Evolutionary conservation across 2,329 filamentous ascomycete genomes (phyloP), one percentile per base, ranked within the genome.

Genomic region (Ophiosphaerella narmari): DNA sequence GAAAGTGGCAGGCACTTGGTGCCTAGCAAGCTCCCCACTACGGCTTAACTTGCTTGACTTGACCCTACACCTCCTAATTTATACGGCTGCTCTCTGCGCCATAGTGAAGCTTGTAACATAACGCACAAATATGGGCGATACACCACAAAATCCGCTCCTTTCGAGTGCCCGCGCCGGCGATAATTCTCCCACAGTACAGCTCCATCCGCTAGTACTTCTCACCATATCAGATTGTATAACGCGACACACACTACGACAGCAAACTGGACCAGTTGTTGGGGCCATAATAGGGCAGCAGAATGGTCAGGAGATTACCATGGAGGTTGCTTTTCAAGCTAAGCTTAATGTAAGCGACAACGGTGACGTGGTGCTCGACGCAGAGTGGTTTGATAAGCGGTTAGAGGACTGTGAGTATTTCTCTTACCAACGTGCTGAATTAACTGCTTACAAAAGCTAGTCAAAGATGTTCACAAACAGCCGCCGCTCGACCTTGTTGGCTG

Each of bases 141-240:
- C 58, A n/a, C 52, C 65, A 26, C 46, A 53, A 9, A 79, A 79
- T 48, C 73, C 75, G 21, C 75, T 80, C 21, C 59, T 80, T 39
- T 75, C 77, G 13, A 74, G 64, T 37, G 68, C 69, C 39, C 74
- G 74, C 53, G 71, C 69, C 67, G 85, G 84, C 36, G 90, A 94
- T 73, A 87, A 87, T 16, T 85, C 86, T 43, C 84, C 95, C 38
- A 87, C 91, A 58, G 85, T 91, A 48, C 86, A 91, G 63, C 85
- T 99, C 14, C 94, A 99, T 68, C 94, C 94, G 23, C 86, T 99
- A 41, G 92, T 96, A 44, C 88, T 97, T 60, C 89, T 99, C 75
- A 95, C 89, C 59, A 94, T 99, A 66, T 96, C 93, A 62, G 94
- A 99, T 75, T 95, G 96, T 73, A 91, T 97, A 72, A 96, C 93